Evolutionary conservation across 352 stramenopile genomes (phyloP).

Genomic region (Globisporangium abappressorium): DNA sequence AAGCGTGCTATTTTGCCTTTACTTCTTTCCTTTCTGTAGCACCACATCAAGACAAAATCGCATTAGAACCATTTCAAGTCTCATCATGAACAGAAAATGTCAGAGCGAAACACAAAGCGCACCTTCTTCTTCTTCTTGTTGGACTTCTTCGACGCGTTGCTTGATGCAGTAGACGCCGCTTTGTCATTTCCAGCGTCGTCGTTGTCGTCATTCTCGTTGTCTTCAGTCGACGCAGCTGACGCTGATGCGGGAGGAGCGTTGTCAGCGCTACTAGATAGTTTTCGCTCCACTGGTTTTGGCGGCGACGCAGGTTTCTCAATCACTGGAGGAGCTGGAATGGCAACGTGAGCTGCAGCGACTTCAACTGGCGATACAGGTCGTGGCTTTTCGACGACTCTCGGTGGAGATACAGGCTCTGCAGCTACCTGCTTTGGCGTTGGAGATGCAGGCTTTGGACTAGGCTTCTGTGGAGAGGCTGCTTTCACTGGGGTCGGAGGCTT

Average conservation of each 20-base stretch:
- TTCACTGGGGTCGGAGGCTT: slow-evolving; percentile 15
- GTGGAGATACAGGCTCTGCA: neutral
- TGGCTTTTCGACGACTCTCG: neutral
- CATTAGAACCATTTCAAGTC: neutral
- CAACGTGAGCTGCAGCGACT: slow-evolving; percentile 11
- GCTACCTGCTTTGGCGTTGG: neutral
- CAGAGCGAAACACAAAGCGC: neutral
- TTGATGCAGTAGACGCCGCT: slow-evolving; percentile 23
- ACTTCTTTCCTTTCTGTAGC: slow-evolving; percentile 9
- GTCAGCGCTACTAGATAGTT: neutral
- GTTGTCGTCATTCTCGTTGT: slow-evolving; percentile 35
- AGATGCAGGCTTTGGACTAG: neutral
- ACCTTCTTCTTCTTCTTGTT: slow-evolving; percentile 71
- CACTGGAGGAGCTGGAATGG: slow-evolving; percentile 6
- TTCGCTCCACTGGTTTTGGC: slow-evolving; percentile 17
- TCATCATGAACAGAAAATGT: neutral
- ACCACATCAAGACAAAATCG: too few species aligned
- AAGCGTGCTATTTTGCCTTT: neutral
- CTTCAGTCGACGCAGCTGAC: slow-evolving; percentile 1
- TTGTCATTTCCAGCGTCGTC: slow-evolving; percentile 28
- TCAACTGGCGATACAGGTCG: slow-evolving; percentile 6
- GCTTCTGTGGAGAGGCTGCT: neutral
- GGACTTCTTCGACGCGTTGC: slow-evolving; percentile 43
- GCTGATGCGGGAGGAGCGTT: neutral
- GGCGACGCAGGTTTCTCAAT: slow-evolving; percentile 21